phyloP scores from a whole-genome alignment of 177 flowering plant genomes.

The Vitis hybrid region DNA sequence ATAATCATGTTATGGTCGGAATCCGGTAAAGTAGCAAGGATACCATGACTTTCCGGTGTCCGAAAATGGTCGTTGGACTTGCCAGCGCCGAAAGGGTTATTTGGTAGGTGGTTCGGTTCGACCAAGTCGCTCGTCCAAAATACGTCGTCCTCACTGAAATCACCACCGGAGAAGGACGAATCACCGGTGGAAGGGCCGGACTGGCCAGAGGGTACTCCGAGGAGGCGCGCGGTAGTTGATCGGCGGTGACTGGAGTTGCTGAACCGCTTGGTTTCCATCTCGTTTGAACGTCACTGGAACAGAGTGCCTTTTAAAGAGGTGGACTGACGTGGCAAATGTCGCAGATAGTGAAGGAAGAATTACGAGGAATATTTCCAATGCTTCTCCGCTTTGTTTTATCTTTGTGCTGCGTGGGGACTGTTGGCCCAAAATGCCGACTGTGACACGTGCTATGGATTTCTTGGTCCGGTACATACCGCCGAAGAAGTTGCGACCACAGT shows the following conservation, averaged over 20 bases:
- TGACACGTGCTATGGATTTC: no score
- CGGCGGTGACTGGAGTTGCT: conserved; percentile 31
- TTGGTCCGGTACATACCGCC: no score
- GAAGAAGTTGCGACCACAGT: no score
- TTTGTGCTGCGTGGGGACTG: no score
- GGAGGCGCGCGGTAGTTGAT: conserved; percentile 22
- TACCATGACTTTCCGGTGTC: conserved; percentile 35
- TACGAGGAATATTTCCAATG: neutral
- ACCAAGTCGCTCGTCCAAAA: conserved; percentile 56
- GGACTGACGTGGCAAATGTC: conserved; percentile 17
- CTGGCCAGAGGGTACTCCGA: no score
- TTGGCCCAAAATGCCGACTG: no score
- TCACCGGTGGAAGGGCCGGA: conserved; percentile 48
- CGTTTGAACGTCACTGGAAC: conserved; percentile 19
- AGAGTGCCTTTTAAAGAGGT: neutral
- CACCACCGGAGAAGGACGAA: conserved; percentile 35
- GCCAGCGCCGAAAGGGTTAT: neutral
- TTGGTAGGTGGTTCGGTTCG: conserved; percentile 18
- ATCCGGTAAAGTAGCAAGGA: conserved; percentile 56
- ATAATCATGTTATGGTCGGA: conserved; percentile 9
- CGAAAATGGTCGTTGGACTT: conserved; percentile 15
- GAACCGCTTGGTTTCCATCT: conserved; percentile 15
- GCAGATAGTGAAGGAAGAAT: conserved; percentile 1
- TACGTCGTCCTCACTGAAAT: conserved; percentile 66
- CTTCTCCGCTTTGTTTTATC: neutral